Evolutionary conservation across 2,329 filamentous ascomycete genomes (phyloP), one percentile per base, ranked within the genome.

Genomic region (Simplicillium sp.): DNA sequence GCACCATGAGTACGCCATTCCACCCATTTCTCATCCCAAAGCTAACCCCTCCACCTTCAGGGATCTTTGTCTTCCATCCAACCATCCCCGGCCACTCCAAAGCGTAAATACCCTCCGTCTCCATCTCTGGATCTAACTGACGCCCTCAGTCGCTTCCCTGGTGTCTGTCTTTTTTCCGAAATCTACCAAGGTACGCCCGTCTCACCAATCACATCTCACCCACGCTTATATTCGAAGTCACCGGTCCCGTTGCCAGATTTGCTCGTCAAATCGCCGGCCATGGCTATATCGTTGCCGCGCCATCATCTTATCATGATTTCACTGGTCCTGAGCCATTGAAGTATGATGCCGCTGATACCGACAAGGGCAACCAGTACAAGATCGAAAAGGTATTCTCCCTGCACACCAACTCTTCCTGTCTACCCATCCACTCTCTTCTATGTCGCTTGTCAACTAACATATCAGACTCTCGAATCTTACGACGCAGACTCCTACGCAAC

Each of bases 261-360:
- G 87, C 87, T 39, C 80, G 89, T 45, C 88, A 95, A 60, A 95
- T 96, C 53, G 86, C 87, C 32, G 84, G 87, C 3, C 86, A 94
- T 49, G 90, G 89, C 54, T 96, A 94, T 68, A 94, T 96, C 50
- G 88, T 90, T 49, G 89, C 85, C 9, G 88, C 88, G 0, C 87
- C 88, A 1, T 92, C 85, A 29, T 89, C 82, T 28, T 96, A 95
- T 64, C 89, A 96, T 59, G 89, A 96, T 62, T 96, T 96, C 64
- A 87, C 81, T 1, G 84, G 84, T 4, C 86, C 88, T 0, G 86
- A 90, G 54, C 70, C 89, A 11, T 70, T 96, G 33, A 77, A 84
- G 38, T 96, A 96, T 60, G 86, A 96, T 56, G 87, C 73, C 1
- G 83, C 84, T 2, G 89, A 92, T 39, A 97, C 90, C 0, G 87